These are phyloP conservation scores for Coemansia sp. DNA, from an alignment of 192 early-diverging fungal species.

Conservation along the genomic window DNA sequence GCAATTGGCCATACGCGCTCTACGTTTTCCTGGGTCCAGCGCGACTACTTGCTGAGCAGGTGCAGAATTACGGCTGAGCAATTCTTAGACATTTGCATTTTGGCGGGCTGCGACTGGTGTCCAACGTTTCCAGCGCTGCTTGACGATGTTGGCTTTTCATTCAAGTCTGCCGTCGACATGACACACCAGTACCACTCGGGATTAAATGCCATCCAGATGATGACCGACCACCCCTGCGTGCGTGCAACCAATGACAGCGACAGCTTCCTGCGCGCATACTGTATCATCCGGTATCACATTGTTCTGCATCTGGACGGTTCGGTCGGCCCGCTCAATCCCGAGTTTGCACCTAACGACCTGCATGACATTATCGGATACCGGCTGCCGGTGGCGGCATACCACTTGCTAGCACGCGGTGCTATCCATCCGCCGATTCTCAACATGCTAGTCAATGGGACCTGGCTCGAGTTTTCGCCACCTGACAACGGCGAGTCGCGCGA, in stretches of 20 bases:
- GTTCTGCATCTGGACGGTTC: constrained; percentile 70
- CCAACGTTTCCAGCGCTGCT: constrained; percentile 70
- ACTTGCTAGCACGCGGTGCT: constrained; percentile 65
- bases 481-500: constrained; percentile 81
- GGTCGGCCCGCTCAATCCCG: constrained; percentile 63
- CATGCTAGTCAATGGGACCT: constrained; percentile 63
- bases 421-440: constrained; percentile 67
- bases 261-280: constrained; percentile 68
- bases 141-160: constrained; percentile 60
- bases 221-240: constrained; percentile 59
- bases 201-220: constrained; percentile 67
- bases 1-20: constrained; percentile 63
- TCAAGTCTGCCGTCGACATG: constrained; percentile 68
- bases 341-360: constrained; percentile 70
- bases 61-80: constrained; percentile 66
- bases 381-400: constrained; percentile 69
- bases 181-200: constrained; percentile 69
- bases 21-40: constrained; percentile 64
- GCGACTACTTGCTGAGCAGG: constrained; percentile 61
- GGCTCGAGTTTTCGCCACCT: constrained; percentile 69
- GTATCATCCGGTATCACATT: constrained; percentile 69
- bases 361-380: constrained; percentile 81
- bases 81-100: constrained; percentile 75
- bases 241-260: constrained; percentile 68
- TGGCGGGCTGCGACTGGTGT: constrained; percentile 77